A percentile compares a stretch with the other conserved stretches of the same genome.
phyloP scores from a whole-genome alignment of 371 early-diverging fungal species.

The Lichtheimia ornata region DNA sequence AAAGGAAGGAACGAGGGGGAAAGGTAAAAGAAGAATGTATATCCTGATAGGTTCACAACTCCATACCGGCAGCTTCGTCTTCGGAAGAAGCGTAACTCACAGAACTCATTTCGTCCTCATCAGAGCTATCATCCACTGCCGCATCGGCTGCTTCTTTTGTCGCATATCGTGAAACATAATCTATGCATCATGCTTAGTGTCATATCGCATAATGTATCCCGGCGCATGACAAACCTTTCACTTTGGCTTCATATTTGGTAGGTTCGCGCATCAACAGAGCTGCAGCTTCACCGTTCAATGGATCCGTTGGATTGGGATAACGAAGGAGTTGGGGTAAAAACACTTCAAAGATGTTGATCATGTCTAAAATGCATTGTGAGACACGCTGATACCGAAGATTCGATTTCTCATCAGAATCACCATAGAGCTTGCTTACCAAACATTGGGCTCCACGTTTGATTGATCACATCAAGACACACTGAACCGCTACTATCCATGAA shows the following conservation, averaged over 20 bases:
- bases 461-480: slow-evolving; percentile 99
- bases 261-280: slow-evolving; percentile 95
- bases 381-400: background rate
- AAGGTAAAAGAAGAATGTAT: too few species aligned
- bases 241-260: slow-evolving; percentile 88
- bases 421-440: slow-evolving; percentile 71
- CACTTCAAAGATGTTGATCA: slow-evolving; percentile 98
- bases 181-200: slow-evolving; percentile 32
- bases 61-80: slow-evolving; percentile 78
- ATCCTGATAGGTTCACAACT: slow-evolving; percentile 48
- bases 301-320: slow-evolving; percentile 99
- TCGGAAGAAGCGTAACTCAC: slow-evolving; percentile 80
- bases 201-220: background rate
- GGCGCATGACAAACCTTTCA: slow-evolving; percentile 63
- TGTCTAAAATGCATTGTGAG: slow-evolving; percentile 55
- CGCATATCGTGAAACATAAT: slow-evolving; percentile 84
- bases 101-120: slow-evolving; percentile 79
- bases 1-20: background rate
- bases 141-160: slow-evolving; percentile 89
- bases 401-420: background rate
- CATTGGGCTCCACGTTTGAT: slow-evolving; percentile 99
- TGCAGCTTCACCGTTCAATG: slow-evolving; percentile 99
- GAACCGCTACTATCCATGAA: slow-evolving; percentile 85
- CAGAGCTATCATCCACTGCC: slow-evolving; percentile 73
- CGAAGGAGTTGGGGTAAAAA: slow-evolving; percentile 97